A percentile compares a stretch with the other conserved stretches of the same genome.
phyloP scores from a whole-genome alignment of 352 stramenopile species.

The Phytophthora europaea region DNA sequence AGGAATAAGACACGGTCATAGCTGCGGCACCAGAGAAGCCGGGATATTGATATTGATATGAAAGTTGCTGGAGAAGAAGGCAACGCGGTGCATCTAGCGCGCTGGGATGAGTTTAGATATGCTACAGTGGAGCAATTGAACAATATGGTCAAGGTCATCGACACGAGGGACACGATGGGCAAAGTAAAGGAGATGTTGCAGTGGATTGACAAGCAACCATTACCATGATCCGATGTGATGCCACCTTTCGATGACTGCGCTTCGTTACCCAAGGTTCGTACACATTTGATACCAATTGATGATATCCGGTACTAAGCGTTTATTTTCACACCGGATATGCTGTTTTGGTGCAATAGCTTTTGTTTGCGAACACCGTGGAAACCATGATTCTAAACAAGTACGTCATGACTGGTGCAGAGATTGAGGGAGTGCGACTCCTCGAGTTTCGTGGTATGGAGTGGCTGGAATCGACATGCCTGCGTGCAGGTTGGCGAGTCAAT shows the following conservation, averaged over 20 bases:
- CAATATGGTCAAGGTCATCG: not conserved
- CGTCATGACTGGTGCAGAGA: not conserved
- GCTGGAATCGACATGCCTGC: no score
- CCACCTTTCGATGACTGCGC: not conserved
- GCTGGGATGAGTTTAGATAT: conserved; percentile 7
- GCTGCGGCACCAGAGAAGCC: not conserved
- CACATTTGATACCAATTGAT: conserved; percentile 3
- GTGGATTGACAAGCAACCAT: not conserved
- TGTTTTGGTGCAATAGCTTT: conserved; percentile 3
- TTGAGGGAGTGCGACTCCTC: conserved; percentile 14
- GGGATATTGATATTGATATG: conserved; percentile 2
- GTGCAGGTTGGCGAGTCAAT: conserved; percentile 1
- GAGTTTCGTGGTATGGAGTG: no score
- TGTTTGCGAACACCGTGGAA: not conserved
- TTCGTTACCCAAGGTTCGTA: conserved; percentile 6
- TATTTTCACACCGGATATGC: conserved; percentile 4
- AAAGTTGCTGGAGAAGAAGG: not conserved
- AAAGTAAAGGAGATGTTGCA: not conserved
- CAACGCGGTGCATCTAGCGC: not conserved
- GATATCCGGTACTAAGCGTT: not conserved
- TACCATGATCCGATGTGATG: not conserved
- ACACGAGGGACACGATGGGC: not conserved
- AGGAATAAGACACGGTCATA: no score
- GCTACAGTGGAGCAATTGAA: not conserved
- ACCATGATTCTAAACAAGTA: conserved; percentile 16